A percentile compares a stretch with the other conserved stretches of the same genome.
Conservation (phyloP, 805 yeast species). For the Candida sakaeoensis region DNA sequence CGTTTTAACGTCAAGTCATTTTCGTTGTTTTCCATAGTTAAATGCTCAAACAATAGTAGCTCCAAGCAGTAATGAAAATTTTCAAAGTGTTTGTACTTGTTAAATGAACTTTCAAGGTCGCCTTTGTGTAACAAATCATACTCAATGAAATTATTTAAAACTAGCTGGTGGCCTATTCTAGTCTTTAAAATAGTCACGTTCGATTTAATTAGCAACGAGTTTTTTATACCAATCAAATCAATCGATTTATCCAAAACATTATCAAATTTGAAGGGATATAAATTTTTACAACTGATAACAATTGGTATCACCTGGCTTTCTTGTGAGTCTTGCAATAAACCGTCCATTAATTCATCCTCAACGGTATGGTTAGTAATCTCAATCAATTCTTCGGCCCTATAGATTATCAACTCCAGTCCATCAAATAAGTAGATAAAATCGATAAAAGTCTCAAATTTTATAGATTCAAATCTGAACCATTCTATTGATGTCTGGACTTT, state of each 20-base stretch:
- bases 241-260: slow-evolving; percentile 23
- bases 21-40: slow-evolving; percentile 24
- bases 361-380: slow-evolving; percentile 8
- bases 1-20: slow-evolving; percentile 9
- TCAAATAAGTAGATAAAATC: slow-evolving; percentile 29
- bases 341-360: slow-evolving; percentile 14
- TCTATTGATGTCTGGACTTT: slow-evolving; percentile 29
- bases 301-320: slow-evolving; percentile 23
- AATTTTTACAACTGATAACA: slow-evolving; percentile 21
- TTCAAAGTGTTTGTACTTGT: slow-evolving; percentile 36
- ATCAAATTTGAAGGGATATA: slow-evolving; percentile 23
- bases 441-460: slow-evolving; percentile 14
- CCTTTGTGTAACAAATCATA: slow-evolving; percentile 36
- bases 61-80: slow-evolving; percentile 50
- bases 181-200: slow-evolving; percentile 27
- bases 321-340: slow-evolving; percentile 11
- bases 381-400: slow-evolving; percentile 21
- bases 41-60: slow-evolving; percentile 41
- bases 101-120: slow-evolving; percentile 19
- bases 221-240: slow-evolving; percentile 42
- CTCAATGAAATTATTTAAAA: slow-evolving; percentile 45
- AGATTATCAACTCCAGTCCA: slow-evolving; percentile 35
- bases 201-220: slow-evolving; percentile 21
- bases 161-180: slow-evolving; percentile 36
- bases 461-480: slow-evolving; percentile 23